Base-by-base conservation (phyloP, 2,329 filamentous ascomycete species). In the Fusarium torreyae region DNA sequence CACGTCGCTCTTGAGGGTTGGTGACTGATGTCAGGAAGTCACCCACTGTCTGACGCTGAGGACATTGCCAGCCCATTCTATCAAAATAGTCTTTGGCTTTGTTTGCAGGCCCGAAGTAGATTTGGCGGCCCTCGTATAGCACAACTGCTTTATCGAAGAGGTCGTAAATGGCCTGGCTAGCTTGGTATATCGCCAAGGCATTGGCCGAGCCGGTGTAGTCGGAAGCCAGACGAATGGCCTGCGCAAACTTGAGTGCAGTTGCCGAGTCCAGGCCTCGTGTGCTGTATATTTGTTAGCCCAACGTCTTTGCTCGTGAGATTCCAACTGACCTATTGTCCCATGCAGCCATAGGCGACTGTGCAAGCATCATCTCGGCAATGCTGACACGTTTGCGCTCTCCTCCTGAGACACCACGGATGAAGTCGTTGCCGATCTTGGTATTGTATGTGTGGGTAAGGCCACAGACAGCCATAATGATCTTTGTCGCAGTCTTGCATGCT, bases 321-420 rank as follows among this genome's bases (percentile, higher is more conserved):
- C 4, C 5, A 14, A 6, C 31, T 38, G 0, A 56, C 40, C 87
- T 90, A 81, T 93, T 93, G 63, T 92, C 93, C 92, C 93, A 96
- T 1, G 79, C 81, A 7, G 74, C 77, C 40, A 89, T 77, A 0
- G 86, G 86, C 0, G 88, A 86, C 34, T 84, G 82, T 17, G 90
- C 90, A 13, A 94, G 82, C 63, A 91, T 86, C 69, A 92, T 93
- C 78, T 96, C 93, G 2, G 91, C 92, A 65, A 96, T 94, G 44
- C 89, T 92, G 7, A 97, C 93, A 76, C 94, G 89, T 81, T 96
- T 94, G 57, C 90, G 84, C 77, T 93, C 91, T 38, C 91, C 91
- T 26, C 91, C 91, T 9, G 87, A 90, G 1, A 92, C 87, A 49
- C 92, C 92, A 2, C 91, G 88, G 13, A 94, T 85, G 43, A 91